A percentile compares a stretch with the other conserved stretches of the same genome.
These are phyloP conservation scores for Limonium bicolor DNA, from an alignment of 148 eudicot species.

Conservation along the genomic window DNA sequence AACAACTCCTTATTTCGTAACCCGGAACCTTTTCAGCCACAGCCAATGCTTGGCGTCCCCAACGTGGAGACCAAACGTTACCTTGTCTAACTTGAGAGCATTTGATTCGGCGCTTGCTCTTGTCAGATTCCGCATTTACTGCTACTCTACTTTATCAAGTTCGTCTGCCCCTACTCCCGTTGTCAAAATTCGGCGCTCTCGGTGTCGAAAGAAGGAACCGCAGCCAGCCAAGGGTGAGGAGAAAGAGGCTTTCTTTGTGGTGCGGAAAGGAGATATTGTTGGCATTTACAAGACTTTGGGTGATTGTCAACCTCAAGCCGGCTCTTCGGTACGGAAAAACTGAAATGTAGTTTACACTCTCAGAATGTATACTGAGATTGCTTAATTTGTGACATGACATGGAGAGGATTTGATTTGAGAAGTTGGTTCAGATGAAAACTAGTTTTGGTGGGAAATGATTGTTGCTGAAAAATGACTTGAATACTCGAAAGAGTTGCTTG, in stretches of 20 bases:
- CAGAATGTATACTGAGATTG: no score
- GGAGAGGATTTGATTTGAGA: no score
- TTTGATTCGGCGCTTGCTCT: constrained; percentile 14
- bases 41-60: constrained; percentile 10
- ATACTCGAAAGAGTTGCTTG: no score
- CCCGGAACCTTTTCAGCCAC: no score
- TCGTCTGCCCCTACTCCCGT: no score
- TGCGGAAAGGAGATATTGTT: constrained; percentile 57
- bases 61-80: constrained; percentile 11
- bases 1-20: no score
- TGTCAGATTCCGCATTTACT: constrained; percentile 13
- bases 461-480: no score
- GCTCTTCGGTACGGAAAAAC: constrained; percentile 59
- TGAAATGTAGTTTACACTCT: no score
- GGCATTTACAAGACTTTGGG: constrained; percentile 52
- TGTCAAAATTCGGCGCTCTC: constrained; percentile 9
- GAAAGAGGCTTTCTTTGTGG: constrained; percentile 42
- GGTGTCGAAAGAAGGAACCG: constrained; percentile 4
- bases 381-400: no score
- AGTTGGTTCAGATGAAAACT: no score
- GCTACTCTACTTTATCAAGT: constrained; percentile 25
- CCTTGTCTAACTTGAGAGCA: constrained; percentile 6
- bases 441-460: no score
- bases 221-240: constrained; percentile 19
- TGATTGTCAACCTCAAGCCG: constrained; percentile 62